These are phyloP conservation scores for Penicillium italicum DNA, from an alignment of 2,329 filamentous ascomycete genomes.

Conservation along the genomic window DNA sequence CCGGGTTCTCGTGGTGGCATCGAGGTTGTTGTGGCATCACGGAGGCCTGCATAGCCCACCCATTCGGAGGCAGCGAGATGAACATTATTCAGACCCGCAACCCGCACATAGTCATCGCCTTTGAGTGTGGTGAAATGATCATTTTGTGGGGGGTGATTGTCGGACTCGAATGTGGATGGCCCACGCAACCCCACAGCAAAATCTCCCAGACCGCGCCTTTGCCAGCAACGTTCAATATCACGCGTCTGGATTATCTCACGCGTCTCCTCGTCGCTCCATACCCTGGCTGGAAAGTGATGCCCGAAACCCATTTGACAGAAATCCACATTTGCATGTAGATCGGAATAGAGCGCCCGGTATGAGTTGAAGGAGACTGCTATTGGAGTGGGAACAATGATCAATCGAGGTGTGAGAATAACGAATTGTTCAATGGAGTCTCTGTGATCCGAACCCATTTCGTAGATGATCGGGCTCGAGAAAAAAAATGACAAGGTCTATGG, in stretches of 20 bases:
- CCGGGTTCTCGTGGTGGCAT: constrained; percentile 10
- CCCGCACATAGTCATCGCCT: not conserved
- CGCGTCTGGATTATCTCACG: constrained; percentile 14
- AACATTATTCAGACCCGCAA: not conserved
- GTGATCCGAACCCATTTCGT: not conserved
- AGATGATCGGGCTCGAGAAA: not conserved
- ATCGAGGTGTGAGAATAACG: constrained; percentile 15
- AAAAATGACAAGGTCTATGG: not conserved
- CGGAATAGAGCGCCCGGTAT: constrained; percentile 20
- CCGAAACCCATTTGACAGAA: constrained; percentile 25
- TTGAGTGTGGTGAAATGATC: not conserved
- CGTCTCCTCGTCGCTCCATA: constrained; percentile 21
- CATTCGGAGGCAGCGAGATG: constrained; percentile 11
- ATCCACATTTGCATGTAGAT: constrained; percentile 12
- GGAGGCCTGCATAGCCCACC: constrained; percentile 23
- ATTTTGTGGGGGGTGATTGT: not conserved
- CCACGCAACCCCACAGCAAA: constrained; percentile 18
- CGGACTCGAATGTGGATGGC: not conserved
- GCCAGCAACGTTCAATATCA: constrained; percentile 18
- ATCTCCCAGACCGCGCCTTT: constrained; percentile 11
- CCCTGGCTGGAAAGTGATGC: constrained; percentile 8
- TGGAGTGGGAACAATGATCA: constrained; percentile 21
- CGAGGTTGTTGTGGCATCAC: constrained; percentile 22
- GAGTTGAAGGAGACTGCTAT: constrained; percentile 11
- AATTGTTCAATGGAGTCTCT: constrained; percentile 7